A percentile compares a stretch with the other conserved stretches of the same genome.
phyloP scores from a whole-genome alignment of 2,329 filamentous ascomycete species.

The Calonectria pauciramosa region DNA sequence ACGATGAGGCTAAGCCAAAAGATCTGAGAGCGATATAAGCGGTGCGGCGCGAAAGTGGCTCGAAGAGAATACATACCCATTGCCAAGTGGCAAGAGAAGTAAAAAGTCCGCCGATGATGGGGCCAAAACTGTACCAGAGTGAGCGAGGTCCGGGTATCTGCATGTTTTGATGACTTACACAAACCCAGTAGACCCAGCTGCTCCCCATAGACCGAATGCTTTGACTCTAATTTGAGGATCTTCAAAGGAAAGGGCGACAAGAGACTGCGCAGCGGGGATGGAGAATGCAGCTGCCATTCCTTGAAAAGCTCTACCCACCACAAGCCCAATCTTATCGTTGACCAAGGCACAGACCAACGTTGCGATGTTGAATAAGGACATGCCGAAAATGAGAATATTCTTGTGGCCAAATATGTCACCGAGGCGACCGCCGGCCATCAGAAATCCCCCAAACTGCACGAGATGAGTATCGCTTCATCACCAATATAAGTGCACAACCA shows the following conservation, averaged over 20 bases:
- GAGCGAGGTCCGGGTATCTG: rapidly evolving
- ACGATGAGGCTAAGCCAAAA: not conserved
- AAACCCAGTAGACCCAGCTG: not conserved
- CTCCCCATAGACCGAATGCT: not conserved
- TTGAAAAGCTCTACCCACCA: not conserved
- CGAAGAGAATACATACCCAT: not conserved
- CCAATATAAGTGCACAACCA: not conserved
- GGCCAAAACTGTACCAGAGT: not conserved
- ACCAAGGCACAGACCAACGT: not conserved
- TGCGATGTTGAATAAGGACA: not conserved
- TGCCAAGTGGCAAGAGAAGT: not conserved
- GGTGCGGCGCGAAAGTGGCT: rapidly evolving
- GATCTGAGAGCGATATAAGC: not conserved
- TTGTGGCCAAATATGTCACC: not conserved
- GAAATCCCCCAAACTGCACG: not conserved
- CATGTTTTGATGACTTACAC: not conserved
- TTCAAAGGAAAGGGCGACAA: not conserved
- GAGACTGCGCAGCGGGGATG: not conserved
- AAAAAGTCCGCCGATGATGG: not conserved
- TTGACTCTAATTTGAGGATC: not conserved
- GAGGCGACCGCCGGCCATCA: not conserved
- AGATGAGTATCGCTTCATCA: not conserved
- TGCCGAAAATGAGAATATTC: not conserved
- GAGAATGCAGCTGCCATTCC: not conserved
- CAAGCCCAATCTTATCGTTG: not conserved